These are phyloP conservation scores for Histomonas meleagridis DNA, from an alignment of 208 protist species.

Conservation along the genomic window DNA sequence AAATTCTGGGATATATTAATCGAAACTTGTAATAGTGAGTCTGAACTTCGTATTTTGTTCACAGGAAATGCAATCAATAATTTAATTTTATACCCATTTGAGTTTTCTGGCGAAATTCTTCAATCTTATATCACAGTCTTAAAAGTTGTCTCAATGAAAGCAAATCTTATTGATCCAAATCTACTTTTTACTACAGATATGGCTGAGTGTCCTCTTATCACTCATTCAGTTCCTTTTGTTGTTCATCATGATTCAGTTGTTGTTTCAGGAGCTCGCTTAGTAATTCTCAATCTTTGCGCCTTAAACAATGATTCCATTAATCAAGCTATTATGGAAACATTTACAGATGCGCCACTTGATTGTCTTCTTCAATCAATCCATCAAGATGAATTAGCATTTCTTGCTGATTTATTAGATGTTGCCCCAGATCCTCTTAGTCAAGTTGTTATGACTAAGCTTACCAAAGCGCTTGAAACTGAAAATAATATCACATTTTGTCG, in stretches of 20 bases:
- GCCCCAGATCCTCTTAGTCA: not conserved
- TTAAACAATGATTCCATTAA: not conserved
- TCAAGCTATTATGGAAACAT: not conserved
- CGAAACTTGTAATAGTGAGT: not conserved
- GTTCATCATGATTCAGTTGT: not conserved
- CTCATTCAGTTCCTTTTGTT: not conserved
- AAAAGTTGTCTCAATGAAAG: slow-evolving; percentile 8
- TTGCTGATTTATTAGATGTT: not conserved
- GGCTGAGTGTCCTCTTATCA: not conserved
- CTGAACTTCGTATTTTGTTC: not conserved
- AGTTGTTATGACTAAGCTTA: not conserved
- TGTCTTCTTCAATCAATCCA: not conserved
- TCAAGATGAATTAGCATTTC: not conserved
- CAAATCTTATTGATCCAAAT: not conserved
- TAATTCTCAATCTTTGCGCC: not conserved
- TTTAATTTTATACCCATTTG: not conserved
- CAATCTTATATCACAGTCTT: slow-evolving; percentile 28
- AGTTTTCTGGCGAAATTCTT: not conserved
- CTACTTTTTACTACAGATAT: not conserved
- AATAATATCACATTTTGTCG: too few relatives aligned
- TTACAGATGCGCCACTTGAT: not conserved
- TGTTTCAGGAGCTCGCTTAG: not conserved
- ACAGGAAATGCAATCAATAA: not conserved
- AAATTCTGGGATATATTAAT: slow-evolving; percentile 30
- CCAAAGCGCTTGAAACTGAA: too few relatives aligned